Evolutionary conservation across 2,329 filamentous ascomycete species (phyloP).

Genomic region (Fusarium napiforme): DNA sequence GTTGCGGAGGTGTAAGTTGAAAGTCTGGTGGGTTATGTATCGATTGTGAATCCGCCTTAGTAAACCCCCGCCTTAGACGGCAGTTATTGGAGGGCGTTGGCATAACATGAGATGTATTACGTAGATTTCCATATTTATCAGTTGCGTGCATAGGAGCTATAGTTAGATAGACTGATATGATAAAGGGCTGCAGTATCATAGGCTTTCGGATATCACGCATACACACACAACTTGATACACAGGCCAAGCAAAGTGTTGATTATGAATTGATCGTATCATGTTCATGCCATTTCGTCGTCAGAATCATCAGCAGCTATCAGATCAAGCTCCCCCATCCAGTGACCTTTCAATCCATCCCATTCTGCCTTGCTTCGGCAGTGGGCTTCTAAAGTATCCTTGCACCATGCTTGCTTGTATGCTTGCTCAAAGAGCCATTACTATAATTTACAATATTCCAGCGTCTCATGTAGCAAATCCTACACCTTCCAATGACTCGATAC

Average conservation of each 20-base stretch:
- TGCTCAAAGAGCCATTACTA: slow-evolving; percentile 38
- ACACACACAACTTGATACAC: neutral
- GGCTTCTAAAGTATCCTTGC: slow-evolving; percentile 18
- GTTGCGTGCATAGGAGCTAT: neutral
- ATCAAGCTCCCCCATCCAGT: slow-evolving; percentile 36
- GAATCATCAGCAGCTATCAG: slow-evolving; percentile 46
- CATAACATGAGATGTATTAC: neutral
- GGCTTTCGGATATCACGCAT: neutral
- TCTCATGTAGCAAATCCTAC: slow-evolving; percentile 16
- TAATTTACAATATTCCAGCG: slow-evolving; percentile 44
- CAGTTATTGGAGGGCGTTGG: slow-evolving; percentile 1
- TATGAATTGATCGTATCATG: slow-evolving; percentile 48
- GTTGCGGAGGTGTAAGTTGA: neutral
- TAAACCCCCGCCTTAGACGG: slow-evolving; percentile 17
- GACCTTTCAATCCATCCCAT: slow-evolving; percentile 16
- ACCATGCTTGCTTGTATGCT: slow-evolving; percentile 12
- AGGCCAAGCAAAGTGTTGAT: neutral
- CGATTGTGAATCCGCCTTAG: neutral
- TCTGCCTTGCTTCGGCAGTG: slow-evolving; percentile 11
- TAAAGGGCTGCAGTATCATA: neutral
- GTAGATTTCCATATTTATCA: slow-evolving; percentile 13
- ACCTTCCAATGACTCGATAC: slow-evolving; percentile 30
- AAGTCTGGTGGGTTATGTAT: neutral
- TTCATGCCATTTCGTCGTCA: slow-evolving; percentile 50
- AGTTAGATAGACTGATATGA: slow-evolving; percentile 2